phyloP scores from a whole-genome alignment of 2,329 filamentous ascomycete species.

The Paecilomyces sp. region DNA sequence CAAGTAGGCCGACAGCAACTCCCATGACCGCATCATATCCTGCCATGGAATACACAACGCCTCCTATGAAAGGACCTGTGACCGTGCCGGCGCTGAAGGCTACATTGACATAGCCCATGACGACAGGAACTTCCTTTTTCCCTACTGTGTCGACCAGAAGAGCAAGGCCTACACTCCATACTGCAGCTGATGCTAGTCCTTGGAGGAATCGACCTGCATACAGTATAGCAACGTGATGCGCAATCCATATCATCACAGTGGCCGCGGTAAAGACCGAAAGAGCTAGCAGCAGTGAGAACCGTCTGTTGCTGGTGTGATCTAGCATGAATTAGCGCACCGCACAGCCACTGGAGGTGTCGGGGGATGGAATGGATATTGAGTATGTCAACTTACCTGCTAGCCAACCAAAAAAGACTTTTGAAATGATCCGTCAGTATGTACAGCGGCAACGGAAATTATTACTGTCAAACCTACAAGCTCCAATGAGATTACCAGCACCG shows the following conservation, averaged over 20 bases:
- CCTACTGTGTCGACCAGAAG: constrained; percentile 54
- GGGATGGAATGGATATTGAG: not conserved
- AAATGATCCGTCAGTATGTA: not conserved
- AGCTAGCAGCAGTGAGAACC: constrained; percentile 52
- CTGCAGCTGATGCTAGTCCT: constrained; percentile 50
- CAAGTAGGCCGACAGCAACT: constrained; percentile 13
- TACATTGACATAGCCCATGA: constrained; percentile 45
- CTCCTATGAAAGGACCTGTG: constrained; percentile 52
- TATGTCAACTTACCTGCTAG: not conserved
- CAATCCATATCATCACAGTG: constrained; percentile 49
- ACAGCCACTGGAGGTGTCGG: not conserved
- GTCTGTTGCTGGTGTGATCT: constrained; percentile 46
- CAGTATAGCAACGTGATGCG: constrained; percentile 40
- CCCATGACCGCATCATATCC: constrained; percentile 23
- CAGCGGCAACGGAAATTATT: not conserved
- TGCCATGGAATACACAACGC: constrained; percentile 42
- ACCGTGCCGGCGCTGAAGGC: constrained; percentile 54
- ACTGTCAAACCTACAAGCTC: not conserved
- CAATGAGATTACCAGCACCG: not conserved
- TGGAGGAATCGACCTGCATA: constrained; percentile 49
- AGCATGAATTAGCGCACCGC: constrained; percentile 35
- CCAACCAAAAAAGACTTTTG: not conserved
- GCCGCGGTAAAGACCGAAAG: constrained; percentile 45
- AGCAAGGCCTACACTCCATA: constrained; percentile 56
- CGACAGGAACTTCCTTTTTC: constrained; percentile 50